Evolutionary conservation across 1,284 basidiomycete genomes (phyloP), one percentile per base, ranked within the genome.

Genomic region (Cutaneotrichosporon cavernicola): DNA sequence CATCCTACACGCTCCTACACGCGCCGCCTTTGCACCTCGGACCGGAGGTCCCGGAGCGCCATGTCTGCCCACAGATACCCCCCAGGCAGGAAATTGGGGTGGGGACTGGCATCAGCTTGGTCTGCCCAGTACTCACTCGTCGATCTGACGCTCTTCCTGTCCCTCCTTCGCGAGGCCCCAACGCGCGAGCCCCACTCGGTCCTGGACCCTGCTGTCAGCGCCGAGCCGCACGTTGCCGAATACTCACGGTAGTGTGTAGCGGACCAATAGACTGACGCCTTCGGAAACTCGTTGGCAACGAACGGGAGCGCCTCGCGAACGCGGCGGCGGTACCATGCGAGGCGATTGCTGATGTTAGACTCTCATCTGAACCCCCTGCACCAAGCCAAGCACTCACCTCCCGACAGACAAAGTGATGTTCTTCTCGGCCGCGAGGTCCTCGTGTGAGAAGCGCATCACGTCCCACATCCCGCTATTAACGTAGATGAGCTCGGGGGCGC

Each of bases 11-110:
- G 9, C 6, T 1, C 40, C 34, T 58, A 58, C 18, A 49, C 38
- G 16, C 58, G n/a, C 34, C 34, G 34, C 14, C 34, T 3, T 5
- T 21, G 6, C 26, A 69, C 64, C 31, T 60, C 64, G 36, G 58
- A 49, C 21, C 62, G 49, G 6, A 69, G 55, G 49, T 70, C 69
- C 43, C 63, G 65, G 14, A 70, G 52, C 56, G 63, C 52, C 66
- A 68, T 70, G 43, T 70, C 69, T 18, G 69, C 62, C 60, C 60
- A 70, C 6, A 70, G 52, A 46, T 68, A 66, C 31, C 64, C 62
- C 2, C 66, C 66, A 4, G 66, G 65, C 5, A 67, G 49, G 8
- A 38, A 14, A 6, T 5, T 13, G 22, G 61, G 61, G 47, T 68
- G 66, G 8, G 66, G 62, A 43, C 66, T 70, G 46, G 18, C 14